These are phyloP conservation scores for Takakia lepidozioides DNA, from an alignment of 225 moss, liverwort and hornwort species.

Conservation along the genomic window DNA sequence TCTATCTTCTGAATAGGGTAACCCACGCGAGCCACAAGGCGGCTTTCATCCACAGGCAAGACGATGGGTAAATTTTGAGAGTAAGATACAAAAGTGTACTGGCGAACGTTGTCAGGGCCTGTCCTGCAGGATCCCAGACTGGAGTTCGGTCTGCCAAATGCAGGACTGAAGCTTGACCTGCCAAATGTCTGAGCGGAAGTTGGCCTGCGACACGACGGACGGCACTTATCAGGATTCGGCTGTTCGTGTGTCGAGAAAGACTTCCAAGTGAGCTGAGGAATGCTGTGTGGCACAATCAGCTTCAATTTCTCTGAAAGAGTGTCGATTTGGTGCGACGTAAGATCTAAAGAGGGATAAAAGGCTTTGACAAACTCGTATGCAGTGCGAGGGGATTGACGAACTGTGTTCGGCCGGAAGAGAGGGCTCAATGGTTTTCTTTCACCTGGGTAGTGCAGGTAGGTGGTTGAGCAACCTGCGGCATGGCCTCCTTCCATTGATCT, in stretches of 20 bases:
- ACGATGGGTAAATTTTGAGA: not conserved
- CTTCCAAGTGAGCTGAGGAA: not conserved
- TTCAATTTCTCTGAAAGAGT: not conserved
- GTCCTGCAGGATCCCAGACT: not conserved
- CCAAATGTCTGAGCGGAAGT: too few species aligned
- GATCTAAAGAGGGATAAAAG: not conserved
- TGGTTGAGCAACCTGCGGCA: not conserved
- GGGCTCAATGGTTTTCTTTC: conserved; percentile 1
- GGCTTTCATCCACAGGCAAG: not conserved
- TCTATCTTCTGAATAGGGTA: not conserved
- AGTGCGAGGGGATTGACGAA: not conserved
- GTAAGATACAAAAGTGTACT: not conserved
- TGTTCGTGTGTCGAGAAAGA: not conserved
- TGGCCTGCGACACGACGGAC: too few species aligned
- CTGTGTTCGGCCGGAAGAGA: not conserved
- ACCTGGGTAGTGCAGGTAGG: not conserved
- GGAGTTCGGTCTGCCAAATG: not conserved
- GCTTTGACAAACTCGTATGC: not conserved
- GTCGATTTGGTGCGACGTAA: not conserved
- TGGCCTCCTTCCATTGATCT: not conserved
- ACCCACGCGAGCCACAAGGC: not conserved
- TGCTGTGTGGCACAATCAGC: not conserved
- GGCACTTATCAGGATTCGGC: too few species aligned
- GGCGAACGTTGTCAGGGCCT: too few species aligned
- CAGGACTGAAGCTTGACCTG: not conserved